Evolutionary conservation across 352 stramenopile genomes (phyloP).

Genomic region (Globisporangium canariense): DNA sequence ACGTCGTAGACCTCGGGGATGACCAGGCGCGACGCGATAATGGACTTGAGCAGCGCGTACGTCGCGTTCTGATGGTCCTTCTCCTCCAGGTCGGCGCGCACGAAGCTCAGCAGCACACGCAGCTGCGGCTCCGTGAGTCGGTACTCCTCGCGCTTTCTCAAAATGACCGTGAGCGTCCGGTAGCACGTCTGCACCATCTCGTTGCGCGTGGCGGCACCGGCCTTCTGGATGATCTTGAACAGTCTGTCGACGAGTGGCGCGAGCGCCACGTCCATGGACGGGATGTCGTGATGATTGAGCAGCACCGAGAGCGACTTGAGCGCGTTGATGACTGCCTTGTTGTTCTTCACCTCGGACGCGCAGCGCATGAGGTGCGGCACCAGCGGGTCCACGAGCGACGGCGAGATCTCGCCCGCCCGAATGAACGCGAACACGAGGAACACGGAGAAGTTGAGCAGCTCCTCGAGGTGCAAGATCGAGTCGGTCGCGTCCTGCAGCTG

Average conservation of each 20-base stretch:
- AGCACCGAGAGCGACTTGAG: slow-evolving; percentile 91
- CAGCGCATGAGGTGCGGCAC: slow-evolving; percentile 91
- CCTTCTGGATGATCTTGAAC: slow-evolving; percentile 90
- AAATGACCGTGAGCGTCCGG: slow-evolving; percentile 88
- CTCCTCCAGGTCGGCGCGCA: slow-evolving; percentile 90
- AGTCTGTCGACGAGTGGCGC: slow-evolving; percentile 86
- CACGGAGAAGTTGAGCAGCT: slow-evolving; percentile 84
- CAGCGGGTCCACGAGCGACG: slow-evolving; percentile 88
- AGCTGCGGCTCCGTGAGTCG: slow-evolving; percentile 70
- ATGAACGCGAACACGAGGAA: slow-evolving; percentile 80
- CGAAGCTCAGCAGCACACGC: slow-evolving; percentile 89
- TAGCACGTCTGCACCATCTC: slow-evolving; percentile 96
- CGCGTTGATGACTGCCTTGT: slow-evolving; percentile 88
- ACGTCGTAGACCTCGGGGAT: slow-evolving; percentile 96
- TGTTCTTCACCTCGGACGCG: slow-evolving; percentile 89
- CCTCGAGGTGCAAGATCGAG: slow-evolving; percentile 65
- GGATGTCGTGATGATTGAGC: slow-evolving; percentile 83
- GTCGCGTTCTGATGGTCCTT: slow-evolving; percentile 95
- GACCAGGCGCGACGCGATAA: slow-evolving; percentile 88
- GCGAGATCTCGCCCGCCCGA: slow-evolving; percentile 24
- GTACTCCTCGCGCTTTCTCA: slow-evolving; percentile 63
- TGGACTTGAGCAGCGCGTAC: slow-evolving; percentile 91
- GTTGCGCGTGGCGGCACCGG: slow-evolving; percentile 88
- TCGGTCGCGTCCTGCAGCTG: slow-evolving; percentile 49
- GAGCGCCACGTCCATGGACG: slow-evolving; percentile 82